Conservation (phyloP, 441 rosid species). For the Pelargonium myrrhifolium region DNA sequence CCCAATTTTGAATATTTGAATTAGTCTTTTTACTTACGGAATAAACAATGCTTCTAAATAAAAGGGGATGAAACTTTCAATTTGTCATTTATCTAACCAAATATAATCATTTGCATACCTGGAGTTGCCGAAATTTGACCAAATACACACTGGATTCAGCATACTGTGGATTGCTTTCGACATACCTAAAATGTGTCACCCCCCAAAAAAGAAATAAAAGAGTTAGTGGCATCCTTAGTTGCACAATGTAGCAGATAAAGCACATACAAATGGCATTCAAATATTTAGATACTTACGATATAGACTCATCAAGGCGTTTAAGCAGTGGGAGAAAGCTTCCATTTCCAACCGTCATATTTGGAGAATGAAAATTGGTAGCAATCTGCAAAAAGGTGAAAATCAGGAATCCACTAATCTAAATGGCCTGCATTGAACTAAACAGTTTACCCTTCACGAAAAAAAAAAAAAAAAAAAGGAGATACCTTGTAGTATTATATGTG, state of each 20-base stretch:
- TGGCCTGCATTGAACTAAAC: too few species aligned
- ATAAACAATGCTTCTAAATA: not conserved
- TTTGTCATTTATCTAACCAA: constrained; percentile 9
- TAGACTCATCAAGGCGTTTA: constrained; percentile 88
- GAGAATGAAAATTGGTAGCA: constrained; percentile 80
- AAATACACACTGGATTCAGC: constrained; percentile 92
- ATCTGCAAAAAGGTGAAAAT: constrained; percentile 42
- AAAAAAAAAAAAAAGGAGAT: too few species aligned
- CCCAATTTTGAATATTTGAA: constrained; percentile 11
- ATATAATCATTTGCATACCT: constrained; percentile 40
- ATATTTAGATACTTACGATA: constrained; percentile 52
- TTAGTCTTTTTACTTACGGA: not conserved
- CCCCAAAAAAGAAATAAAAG: not conserved
- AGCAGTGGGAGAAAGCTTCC: constrained; percentile 82
- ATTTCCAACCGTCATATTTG: constrained; percentile 71
- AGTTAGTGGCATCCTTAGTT: not conserved
- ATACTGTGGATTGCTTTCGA: constrained; percentile 88
- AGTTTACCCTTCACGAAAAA: not conserved
- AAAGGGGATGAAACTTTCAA: constrained; percentile 7
- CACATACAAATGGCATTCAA: not conserved
- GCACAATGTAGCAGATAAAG: not conserved
- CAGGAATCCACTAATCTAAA: constrained; percentile 8
- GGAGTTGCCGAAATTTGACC: constrained; percentile 94
- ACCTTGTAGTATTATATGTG: too few species aligned
- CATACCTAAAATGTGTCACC: constrained; percentile 42